These are phyloP conservation scores for Bremia lactucae DNA, from an alignment of 352 stramenopile genomes.

Conservation along the genomic window DNA sequence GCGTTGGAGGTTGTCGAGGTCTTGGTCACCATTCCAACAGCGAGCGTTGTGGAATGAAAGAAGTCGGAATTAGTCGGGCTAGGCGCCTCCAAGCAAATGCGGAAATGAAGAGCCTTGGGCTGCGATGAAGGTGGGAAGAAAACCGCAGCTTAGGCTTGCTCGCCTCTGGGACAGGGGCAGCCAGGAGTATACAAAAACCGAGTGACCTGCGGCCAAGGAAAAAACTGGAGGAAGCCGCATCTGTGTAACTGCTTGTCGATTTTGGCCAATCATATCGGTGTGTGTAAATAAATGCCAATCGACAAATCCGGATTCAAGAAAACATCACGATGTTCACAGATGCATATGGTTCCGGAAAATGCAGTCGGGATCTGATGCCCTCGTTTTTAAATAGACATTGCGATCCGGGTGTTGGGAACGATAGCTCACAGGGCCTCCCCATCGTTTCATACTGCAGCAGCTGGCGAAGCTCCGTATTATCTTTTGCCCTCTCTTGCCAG, in stretches of 20 bases:
- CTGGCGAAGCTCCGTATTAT: constrained; percentile 1
- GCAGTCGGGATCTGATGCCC: too few species aligned
- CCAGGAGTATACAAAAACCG: constrained; percentile 18
- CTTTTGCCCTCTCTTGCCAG: constrained; percentile 3
- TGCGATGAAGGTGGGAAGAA: constrained; percentile 20
- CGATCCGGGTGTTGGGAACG: too few species aligned
- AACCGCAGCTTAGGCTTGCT: constrained; percentile 14
- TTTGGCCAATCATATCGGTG: constrained; percentile 14
- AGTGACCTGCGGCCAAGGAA: constrained; percentile 5
- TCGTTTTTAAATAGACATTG: too few species aligned
- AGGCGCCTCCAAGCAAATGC: constrained; percentile 38
- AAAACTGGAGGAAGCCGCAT: constrained; percentile 18
- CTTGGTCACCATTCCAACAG: constrained; percentile 29
- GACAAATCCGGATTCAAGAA: constrained; percentile 1
- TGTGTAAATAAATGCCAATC: constrained; percentile 10
- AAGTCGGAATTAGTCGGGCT: constrained; percentile 56
- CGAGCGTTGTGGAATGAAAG: constrained; percentile 21
- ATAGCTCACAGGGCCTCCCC: too few species aligned
- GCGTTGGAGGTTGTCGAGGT: constrained; percentile 21
- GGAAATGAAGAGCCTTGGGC: constrained; percentile 20
- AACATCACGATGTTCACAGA: not conserved
- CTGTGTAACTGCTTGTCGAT: constrained; percentile 24
- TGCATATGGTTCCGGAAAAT: too few species aligned
- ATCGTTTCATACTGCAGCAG: constrained; percentile 7
- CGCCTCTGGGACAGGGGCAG: constrained; percentile 19